Evolutionary conservation across 2,329 filamentous ascomycete genomes (phyloP).

Genomic region (Paraphaeosphaeria sporulosa): DNA sequence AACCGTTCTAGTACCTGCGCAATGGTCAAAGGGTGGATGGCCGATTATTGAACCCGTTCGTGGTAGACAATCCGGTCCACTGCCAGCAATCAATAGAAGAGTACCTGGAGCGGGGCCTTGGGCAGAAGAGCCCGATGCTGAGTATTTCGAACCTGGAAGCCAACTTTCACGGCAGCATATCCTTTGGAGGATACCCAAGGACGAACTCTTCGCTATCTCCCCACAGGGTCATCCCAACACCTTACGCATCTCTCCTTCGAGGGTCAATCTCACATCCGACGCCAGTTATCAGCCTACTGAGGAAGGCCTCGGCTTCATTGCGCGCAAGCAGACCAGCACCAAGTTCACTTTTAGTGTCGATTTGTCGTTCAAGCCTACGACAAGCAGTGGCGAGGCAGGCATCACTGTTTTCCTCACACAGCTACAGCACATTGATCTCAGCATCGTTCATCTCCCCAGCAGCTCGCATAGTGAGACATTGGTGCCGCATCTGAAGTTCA

Average conservation of each 20-base stretch:
- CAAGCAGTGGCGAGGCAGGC: slow-evolving; percentile 57
- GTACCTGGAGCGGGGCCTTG: slow-evolving; percentile 49
- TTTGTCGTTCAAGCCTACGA: slow-evolving; percentile 47
- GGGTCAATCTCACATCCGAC: slow-evolving; percentile 60
- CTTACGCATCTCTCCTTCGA: slow-evolving; percentile 56
- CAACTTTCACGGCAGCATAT: slow-evolving; percentile 59
- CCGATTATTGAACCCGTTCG: slow-evolving; percentile 52
- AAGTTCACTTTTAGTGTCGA: slow-evolving; percentile 60
- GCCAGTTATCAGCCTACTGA: slow-evolving; percentile 51
- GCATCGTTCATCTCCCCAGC: slow-evolving; percentile 30
- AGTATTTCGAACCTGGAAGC: slow-evolving; percentile 55
- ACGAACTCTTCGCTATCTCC: slow-evolving; percentile 55
- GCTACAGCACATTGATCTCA: slow-evolving; percentile 60
- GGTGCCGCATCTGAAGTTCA: slow-evolving; percentile 41
- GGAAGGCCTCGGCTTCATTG: slow-evolving; percentile 51
- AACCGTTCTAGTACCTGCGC: slow-evolving; percentile 19
- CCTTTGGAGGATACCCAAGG: slow-evolving; percentile 54
- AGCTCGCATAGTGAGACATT: background rate
- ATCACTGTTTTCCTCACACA: slow-evolving; percentile 62
- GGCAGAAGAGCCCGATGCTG: slow-evolving; percentile 47
- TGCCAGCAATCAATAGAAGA: slow-evolving; percentile 45
- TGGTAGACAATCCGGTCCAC: slow-evolving; percentile 53
- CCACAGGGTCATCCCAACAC: slow-evolving; percentile 51
- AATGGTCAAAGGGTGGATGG: slow-evolving; percentile 47
- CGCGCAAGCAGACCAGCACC: slow-evolving; percentile 59